Evolutionary conservation across 2,329 filamentous ascomycete genomes (phyloP).

Genomic region (Hymenoscyphus occultus): DNA sequence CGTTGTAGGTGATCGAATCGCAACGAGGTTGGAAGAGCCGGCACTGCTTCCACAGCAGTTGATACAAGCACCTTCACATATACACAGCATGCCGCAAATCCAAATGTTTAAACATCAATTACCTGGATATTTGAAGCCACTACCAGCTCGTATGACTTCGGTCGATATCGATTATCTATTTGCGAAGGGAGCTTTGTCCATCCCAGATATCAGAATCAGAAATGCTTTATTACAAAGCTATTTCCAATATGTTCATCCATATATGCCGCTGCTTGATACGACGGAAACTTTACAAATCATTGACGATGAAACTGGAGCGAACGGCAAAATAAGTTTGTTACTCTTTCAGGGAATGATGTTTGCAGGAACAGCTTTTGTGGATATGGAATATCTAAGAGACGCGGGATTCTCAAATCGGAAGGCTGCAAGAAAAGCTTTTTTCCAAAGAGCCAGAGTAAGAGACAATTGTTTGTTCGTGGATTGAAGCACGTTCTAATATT

Average conservation of each 20-base stretch:
- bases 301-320: conserved; percentile 63
- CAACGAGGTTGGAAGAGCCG: conserved; percentile 24
- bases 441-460: conserved; percentile 79
- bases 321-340: conserved; percentile 75
- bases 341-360: conserved; percentile 96
- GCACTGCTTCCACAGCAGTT: not conserved
- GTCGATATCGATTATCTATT: conserved; percentile 83
- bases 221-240: conserved; percentile 80
- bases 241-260: conserved; percentile 87
- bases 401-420: conserved; percentile 78
- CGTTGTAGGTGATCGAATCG: conserved; percentile 29
- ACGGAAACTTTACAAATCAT: conserved; percentile 58
- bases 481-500: conserved; percentile 19
- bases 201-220: conserved; percentile 68
- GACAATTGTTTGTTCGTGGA: not conserved
- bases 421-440: conserved; percentile 82
- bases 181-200: conserved; percentile 77
- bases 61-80: not conserved
- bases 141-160: conserved; percentile 71
- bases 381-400: conserved; percentile 70
- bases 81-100: not conserved
- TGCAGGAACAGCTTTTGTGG: conserved; percentile 82
- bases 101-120: conserved; percentile 37
- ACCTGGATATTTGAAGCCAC: conserved; percentile 71
- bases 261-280: conserved; percentile 82